Conservation (phyloP, 352 stramenopile species). For the Phytophthora fragariaefolia region DNA sequence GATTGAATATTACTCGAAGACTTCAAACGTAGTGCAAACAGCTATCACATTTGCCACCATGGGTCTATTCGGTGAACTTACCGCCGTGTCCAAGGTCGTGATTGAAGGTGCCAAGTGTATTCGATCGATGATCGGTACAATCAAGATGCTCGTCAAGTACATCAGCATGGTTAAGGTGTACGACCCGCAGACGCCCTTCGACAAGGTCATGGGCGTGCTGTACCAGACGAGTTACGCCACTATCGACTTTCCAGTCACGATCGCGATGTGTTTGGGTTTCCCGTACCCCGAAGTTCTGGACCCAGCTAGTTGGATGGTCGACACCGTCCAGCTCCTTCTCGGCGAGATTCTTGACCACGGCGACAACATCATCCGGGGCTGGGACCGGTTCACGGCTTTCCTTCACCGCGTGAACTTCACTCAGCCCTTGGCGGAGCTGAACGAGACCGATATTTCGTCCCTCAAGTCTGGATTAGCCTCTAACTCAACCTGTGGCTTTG, state of each 20-base stretch:
- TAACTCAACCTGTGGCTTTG: constrained; percentile 34
- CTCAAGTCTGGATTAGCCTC: constrained; percentile 31
- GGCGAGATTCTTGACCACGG: constrained; percentile 14
- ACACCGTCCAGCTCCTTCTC: constrained; percentile 15
- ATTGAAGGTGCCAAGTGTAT: constrained; percentile 18
- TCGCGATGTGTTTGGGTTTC: constrained; percentile 21
- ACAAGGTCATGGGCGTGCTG: constrained; percentile 25
- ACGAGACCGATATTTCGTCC: constrained; percentile 27
- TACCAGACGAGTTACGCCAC: constrained; percentile 30
- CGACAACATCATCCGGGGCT: constrained; percentile 15
- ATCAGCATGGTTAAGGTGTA: constrained; percentile 17
- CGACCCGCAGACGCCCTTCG: constrained; percentile 14
- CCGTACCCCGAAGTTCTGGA: constrained; percentile 12
- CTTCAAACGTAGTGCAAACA: constrained; percentile 34
- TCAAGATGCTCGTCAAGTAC: constrained; percentile 28
- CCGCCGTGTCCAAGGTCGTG: constrained; percentile 19
- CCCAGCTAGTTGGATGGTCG: constrained; percentile 15
- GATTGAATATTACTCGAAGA: constrained; percentile 41
- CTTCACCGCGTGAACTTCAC: constrained; percentile 21
- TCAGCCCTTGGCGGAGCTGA: constrained; percentile 15
- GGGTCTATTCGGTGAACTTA: constrained; percentile 41
- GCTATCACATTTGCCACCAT: constrained; percentile 36
- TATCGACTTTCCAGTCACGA: constrained; percentile 26
- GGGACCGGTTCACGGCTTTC: constrained; percentile 24
- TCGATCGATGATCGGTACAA: constrained; percentile 33